phyloP scores from a whole-genome alignment of 371 early-diverging fungal species.

The Apophysomyces elegans region DNA sequence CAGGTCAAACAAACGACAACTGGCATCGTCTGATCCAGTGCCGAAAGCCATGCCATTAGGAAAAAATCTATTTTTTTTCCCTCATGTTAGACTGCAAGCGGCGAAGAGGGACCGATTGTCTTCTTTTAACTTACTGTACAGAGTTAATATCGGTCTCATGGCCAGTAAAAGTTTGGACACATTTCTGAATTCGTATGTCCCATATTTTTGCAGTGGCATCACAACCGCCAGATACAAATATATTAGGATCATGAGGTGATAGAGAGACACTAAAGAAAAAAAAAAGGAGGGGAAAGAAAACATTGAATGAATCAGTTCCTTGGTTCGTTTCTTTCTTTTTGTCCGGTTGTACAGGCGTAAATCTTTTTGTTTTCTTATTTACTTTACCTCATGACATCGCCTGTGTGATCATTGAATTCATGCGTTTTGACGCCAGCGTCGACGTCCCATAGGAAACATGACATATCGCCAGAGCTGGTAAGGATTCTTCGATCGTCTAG shows the following conservation, averaged over 20 bases:
- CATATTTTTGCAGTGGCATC: slow-evolving; percentile 98
- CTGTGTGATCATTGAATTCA: slow-evolving; percentile 95
- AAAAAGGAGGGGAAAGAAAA: neutral
- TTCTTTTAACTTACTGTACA: slow-evolving; percentile 64
- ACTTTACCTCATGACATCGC: slow-evolving; percentile 92
- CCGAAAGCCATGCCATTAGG: slow-evolving; percentile 97
- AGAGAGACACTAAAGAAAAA: slow-evolving; percentile 29
- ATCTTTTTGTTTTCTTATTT: neutral
- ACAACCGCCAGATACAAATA: slow-evolving; percentile 97
- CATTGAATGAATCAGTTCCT: neutral
- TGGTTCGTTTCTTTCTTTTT: neutral
- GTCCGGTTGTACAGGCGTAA: neutral
- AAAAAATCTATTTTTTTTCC: slow-evolving; percentile 69
- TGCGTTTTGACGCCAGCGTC: slow-evolving; percentile 93
- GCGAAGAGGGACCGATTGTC: too few species aligned
- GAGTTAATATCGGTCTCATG: slow-evolving; percentile 98
- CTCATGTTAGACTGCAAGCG: too few species aligned
- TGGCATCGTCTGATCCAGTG: slow-evolving; percentile 97
- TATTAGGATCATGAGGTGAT: slow-evolving; percentile 83
- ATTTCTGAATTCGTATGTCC: slow-evolving; percentile 94
- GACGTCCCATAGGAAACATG: slow-evolving; percentile 98
- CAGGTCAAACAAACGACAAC: slow-evolving; percentile 95
- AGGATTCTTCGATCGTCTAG: slow-evolving; percentile 93
- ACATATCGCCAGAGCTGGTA: slow-evolving; percentile 95
- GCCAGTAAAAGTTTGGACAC: slow-evolving; percentile 96